A percentile compares a stretch with the other conserved stretches of the same genome.
Conservation (phyloP, 1,139 yeast species). For the Hansenula anomala region DNA sequence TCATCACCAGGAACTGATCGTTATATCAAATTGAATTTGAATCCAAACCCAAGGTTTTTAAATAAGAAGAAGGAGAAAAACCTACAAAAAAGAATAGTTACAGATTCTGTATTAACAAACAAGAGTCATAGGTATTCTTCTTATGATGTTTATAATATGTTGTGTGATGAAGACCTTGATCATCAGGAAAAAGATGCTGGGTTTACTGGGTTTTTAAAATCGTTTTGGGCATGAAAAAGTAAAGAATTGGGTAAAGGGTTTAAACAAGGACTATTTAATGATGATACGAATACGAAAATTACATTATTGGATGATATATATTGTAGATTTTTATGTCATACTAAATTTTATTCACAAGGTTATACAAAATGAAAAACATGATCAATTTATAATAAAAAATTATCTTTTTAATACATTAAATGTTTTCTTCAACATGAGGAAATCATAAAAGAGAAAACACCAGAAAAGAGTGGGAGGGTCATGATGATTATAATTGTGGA, state of each 20-base stretch:
- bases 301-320: not conserved
- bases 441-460: no score
- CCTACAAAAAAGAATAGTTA: constrained; percentile 1
- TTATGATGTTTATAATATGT: constrained; percentile 18
- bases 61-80: not conserved
- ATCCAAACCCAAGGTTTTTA: constrained; percentile 12
- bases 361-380: not conserved
- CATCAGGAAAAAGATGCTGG: constrained; percentile 3
- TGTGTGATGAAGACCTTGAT: constrained; percentile 9
- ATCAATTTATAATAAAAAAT: not conserved
- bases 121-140: constrained; percentile 14
- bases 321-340: not conserved
- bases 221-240: no score
- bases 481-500: constrained; percentile 30
- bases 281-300: not conserved
- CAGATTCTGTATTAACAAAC: constrained; percentile 5
- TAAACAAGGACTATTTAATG: no score
- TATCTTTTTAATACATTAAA: not conserved
- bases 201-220: constrained; percentile 15
- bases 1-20: constrained; percentile 17
- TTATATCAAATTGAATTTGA: constrained; percentile 17
- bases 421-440: not conserved
- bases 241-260: no score
- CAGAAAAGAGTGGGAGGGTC: no score
- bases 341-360: constrained; percentile 1